These are phyloP conservation scores for Metarhizium sp. DNA, from an alignment of 2,329 filamentous ascomycete species.

Conservation along the genomic window DNA sequence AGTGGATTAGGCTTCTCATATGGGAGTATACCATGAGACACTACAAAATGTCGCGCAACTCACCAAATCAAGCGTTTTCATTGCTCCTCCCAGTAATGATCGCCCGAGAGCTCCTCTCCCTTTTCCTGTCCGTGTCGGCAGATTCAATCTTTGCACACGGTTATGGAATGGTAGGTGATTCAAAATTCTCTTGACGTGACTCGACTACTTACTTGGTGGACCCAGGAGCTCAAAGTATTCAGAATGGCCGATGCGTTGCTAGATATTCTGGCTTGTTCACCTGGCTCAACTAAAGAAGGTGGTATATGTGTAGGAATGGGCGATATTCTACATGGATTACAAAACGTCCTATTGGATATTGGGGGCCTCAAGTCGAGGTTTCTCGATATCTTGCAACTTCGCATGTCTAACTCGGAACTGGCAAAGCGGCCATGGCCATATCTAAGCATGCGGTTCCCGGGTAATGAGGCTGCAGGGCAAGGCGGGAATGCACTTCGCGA, in stretches of 20 bases:
- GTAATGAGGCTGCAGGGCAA: background rate
- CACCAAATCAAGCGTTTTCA: background rate
- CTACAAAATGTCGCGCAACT: constrained; percentile 16
- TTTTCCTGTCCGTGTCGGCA: constrained; percentile 3
- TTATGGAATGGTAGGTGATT: constrained; percentile 15
- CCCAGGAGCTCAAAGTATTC: constrained; percentile 16
- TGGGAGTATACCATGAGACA: constrained; percentile 19
- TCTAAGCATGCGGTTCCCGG: too few relatives aligned
- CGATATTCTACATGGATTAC: background rate
- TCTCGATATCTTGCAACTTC: constrained; percentile 10
- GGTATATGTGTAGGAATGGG: too few relatives aligned
- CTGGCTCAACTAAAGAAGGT: too few relatives aligned
- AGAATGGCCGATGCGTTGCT: constrained; percentile 15
- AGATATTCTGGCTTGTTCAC: constrained; percentile 10
- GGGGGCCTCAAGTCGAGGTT: constrained; percentile 13
- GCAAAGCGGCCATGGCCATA: background rate
- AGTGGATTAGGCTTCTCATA: constrained; percentile 17
- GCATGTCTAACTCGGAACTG: constrained; percentile 8
- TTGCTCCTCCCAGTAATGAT: constrained; percentile 2
- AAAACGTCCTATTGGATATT: constrained; percentile 14
- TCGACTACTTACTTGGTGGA: background rate
- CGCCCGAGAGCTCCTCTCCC: constrained; percentile 16
- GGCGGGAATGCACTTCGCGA: background rate
- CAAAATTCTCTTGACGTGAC: background rate
- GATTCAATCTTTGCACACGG: constrained; percentile 15